Percentiles rank a stretch among this genome's conserved stretches.
phyloP scores from a whole-genome alignment of 2,329 filamentous ascomycete genomes.

The Trichoderma gracile region DNA sequence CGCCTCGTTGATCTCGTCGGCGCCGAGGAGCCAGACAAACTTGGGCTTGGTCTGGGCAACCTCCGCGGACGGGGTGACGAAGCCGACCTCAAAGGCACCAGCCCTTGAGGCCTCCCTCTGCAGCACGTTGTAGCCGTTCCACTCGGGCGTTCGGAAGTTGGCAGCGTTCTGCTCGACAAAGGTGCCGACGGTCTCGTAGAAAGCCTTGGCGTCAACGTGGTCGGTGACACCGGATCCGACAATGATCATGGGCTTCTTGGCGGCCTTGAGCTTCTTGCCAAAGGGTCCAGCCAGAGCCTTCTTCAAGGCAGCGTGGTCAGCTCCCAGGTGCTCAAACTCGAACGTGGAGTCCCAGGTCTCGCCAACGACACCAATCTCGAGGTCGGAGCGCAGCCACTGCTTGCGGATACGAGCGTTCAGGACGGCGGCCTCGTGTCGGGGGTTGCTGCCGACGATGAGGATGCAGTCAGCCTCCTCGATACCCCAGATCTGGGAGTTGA shows the following conservation, averaged over 20 bases:
- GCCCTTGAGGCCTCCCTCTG: constrained; percentile 90
- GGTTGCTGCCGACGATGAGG: constrained; percentile 91
- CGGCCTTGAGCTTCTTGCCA: constrained; percentile 85
- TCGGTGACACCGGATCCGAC: constrained; percentile 91
- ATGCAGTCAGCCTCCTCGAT: constrained; percentile 93
- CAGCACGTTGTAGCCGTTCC: constrained; percentile 97
- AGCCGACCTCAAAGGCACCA: constrained; percentile 94
- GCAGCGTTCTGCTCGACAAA: constrained; percentile 93
- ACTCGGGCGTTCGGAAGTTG: constrained; percentile 85
- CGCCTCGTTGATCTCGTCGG: constrained; percentile 81
- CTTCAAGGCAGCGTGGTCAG: constrained; percentile 78
- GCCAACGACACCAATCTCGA: constrained; percentile 89
- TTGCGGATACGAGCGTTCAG: constrained; percentile 97
- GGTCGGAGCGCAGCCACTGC: constrained; percentile 93
- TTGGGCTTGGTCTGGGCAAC: constrained; percentile 87
- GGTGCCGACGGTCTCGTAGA: constrained; percentile 84
- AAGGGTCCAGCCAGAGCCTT: constrained; percentile 81
- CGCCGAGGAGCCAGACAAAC: constrained; percentile 94
- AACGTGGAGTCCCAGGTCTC: constrained; percentile 93
- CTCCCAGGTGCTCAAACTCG: constrained; percentile 87
- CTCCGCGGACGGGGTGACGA: constrained; percentile 78
- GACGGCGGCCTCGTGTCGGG: constrained; percentile 90
- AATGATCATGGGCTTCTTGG: constrained; percentile 95
- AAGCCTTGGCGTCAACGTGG: constrained; percentile 85
- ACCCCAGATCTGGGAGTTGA: constrained; percentile 93